Conservation (phyloP, 2,329 filamentous ascomycete genomes). For the Trichoderma endophyticum region DNA sequence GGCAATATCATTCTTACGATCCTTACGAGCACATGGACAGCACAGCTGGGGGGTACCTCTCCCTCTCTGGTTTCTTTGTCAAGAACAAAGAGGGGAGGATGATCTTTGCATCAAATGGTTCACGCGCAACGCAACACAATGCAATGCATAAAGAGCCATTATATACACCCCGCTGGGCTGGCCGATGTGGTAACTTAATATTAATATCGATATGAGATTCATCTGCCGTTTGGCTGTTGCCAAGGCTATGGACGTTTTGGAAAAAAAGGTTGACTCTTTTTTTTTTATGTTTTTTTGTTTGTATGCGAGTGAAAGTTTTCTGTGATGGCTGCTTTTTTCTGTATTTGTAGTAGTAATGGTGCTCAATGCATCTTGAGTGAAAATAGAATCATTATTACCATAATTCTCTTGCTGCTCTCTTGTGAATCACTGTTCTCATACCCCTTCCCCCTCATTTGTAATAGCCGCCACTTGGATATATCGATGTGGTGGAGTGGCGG, state of each 20-base stretch:
- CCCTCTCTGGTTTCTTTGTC: neutral
- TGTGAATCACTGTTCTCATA: neutral
- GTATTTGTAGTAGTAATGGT: neutral
- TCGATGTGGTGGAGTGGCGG: too few species aligned
- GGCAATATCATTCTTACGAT: constrained; percentile 53
- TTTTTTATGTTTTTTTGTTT: neutral
- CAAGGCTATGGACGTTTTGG: constrained; percentile 9
- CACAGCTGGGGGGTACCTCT: constrained; percentile 27
- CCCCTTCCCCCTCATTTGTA: too few species aligned
- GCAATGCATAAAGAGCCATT: neutral
- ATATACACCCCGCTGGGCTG: constrained; percentile 1
- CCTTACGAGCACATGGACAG: constrained; percentile 43
- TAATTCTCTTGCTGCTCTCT: neutral
- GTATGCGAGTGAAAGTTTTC: neutral
- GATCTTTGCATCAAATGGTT: constrained; percentile 8
- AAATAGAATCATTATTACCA: neutral
- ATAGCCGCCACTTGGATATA: too few species aligned
- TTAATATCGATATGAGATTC: constrained; percentile 16
- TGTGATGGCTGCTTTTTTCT: neutral
- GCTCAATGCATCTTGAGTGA: neutral
- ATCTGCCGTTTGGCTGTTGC: constrained; percentile 12
- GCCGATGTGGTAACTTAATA: constrained; percentile 14
- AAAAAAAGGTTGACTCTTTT: neutral
- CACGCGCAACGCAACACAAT: constrained; percentile 8
- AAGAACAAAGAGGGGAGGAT: constrained; percentile 16